phyloP scores from a whole-genome alignment of 176 grass and related monocot genomes.

The Pontederia crassipes region DNA sequence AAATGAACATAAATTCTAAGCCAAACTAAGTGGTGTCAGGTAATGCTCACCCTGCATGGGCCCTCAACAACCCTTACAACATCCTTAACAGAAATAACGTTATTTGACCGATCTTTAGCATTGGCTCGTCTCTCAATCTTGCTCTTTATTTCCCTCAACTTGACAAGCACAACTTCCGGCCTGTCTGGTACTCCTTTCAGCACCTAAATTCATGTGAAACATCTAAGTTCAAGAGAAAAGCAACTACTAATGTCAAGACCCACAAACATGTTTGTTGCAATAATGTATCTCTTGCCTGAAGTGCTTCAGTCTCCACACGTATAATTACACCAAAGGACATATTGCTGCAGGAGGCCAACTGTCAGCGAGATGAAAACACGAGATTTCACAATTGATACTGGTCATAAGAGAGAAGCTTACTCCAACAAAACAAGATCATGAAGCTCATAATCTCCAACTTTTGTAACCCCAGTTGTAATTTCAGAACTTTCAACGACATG shows the following conservation, averaged over 20 bases:
- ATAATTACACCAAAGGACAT: slow-evolving; percentile 95
- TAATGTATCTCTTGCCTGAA: slow-evolving; percentile 42
- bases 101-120: slow-evolving; percentile 69
- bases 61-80: slow-evolving; percentile 87
- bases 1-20: slow-evolving; percentile 1
- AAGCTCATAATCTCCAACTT: slow-evolving; percentile 87
- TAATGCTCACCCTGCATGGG: slow-evolving; percentile 50
- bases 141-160: slow-evolving; percentile 92
- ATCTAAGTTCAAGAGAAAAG: slow-evolving; percentile 1
- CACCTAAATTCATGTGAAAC: slow-evolving; percentile 45
- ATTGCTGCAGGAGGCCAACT: slow-evolving; percentile 46
- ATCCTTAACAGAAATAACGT: slow-evolving; percentile 81
- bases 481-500: slow-evolving; percentile 97
- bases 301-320: slow-evolving; percentile 89
- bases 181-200: slow-evolving; percentile 85
- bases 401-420: slow-evolving; percentile 34
- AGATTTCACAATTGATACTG: slow-evolving; percentile 1
- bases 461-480: slow-evolving; percentile 84
- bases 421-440: slow-evolving; percentile 95
- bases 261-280: slow-evolving; percentile 2
- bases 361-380: background rate
- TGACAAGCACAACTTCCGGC: slow-evolving; percentile 86
- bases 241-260: background rate
- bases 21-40: background rate
- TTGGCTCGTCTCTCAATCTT: slow-evolving; percentile 67